phyloP scores from a whole-genome alignment of 495 filamentous ascomycete genomes.

The Platismatia glauca region DNA sequence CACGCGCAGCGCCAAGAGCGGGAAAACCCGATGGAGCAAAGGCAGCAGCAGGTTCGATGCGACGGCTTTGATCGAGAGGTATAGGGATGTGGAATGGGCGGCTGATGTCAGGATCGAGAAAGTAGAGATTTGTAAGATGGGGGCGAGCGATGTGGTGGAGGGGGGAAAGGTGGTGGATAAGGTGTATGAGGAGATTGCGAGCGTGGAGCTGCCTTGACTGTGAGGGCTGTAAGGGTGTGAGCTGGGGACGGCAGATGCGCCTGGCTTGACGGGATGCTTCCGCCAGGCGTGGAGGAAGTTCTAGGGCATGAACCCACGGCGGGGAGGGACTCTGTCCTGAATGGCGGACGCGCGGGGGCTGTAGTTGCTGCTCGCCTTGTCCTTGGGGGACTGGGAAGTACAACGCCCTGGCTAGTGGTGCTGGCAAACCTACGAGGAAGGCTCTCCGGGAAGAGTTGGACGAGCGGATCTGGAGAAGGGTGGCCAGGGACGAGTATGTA shows the following conservation, averaged over 20 bases:
- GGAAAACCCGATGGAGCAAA: slow-evolving; percentile 30
- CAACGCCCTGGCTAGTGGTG: too few species aligned
- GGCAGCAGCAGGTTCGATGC: slow-evolving; percentile 42
- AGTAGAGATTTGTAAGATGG: slow-evolving; percentile 70
- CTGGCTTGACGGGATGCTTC: neutral
- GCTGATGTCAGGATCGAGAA: slow-evolving; percentile 50
- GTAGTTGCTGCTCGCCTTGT: too few species aligned
- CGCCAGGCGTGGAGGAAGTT: neutral
- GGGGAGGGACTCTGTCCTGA: too few species aligned
- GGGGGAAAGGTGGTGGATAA: slow-evolving; percentile 35
- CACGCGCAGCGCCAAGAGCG: slow-evolving; percentile 29
- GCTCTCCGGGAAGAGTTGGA: too few species aligned
- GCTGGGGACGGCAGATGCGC: too few species aligned
- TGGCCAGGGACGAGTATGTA: too few species aligned
- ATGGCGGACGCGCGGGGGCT: too few species aligned
- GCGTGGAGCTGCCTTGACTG: slow-evolving; percentile 15
- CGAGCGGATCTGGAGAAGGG: too few species aligned
- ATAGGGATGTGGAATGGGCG: slow-evolving; percentile 51
- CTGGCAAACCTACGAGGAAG: too few species aligned
- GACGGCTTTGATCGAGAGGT: slow-evolving; percentile 40
- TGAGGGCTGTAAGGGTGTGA: too few species aligned
- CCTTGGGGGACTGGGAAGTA: too few species aligned
- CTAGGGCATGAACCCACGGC: neutral
- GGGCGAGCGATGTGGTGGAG: slow-evolving; percentile 50
- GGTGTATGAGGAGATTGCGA: slow-evolving; percentile 36